These are phyloP conservation scores for Trichosporon sp. DNA, from an alignment of 1,284 basidiomycete genomes.

Conservation along the genomic window DNA sequence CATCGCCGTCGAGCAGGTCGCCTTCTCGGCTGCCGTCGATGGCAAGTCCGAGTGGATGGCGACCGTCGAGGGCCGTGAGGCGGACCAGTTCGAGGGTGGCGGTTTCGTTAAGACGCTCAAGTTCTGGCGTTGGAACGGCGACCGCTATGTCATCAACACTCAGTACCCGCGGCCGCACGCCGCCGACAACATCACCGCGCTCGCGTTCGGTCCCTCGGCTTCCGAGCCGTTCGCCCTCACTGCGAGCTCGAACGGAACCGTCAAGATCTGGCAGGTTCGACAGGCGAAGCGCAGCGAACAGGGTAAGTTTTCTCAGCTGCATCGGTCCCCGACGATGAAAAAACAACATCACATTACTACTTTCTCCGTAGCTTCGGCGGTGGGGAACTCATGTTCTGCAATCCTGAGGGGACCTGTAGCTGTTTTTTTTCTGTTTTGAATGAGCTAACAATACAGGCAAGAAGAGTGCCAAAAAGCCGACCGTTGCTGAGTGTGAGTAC, in stretches of 20 bases:
- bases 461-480: slow-evolving; percentile 38
- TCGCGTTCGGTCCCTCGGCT: slow-evolving; percentile 63
- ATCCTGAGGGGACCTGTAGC: slow-evolving; percentile 47
- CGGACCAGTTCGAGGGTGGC: slow-evolving; percentile 61
- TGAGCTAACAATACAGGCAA: slow-evolving; percentile 42
- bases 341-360: slow-evolving; percentile 54
- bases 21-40: slow-evolving; percentile 62
- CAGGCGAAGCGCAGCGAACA: slow-evolving; percentile 51
- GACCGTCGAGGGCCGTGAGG: slow-evolving; percentile 77
- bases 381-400: slow-evolving; percentile 57
- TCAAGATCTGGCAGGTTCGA: slow-evolving; percentile 58
- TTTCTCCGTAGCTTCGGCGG: slow-evolving; percentile 43
- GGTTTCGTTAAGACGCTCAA: slow-evolving; percentile 78
- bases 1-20: slow-evolving; percentile 71
- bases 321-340: slow-evolving; percentile 46
- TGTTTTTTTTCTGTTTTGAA: too few relatives aligned
- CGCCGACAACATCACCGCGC: slow-evolving; percentile 64
- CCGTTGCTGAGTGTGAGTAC: slow-evolving; percentile 50
- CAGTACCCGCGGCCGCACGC: slow-evolving; percentile 89
- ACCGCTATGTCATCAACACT: slow-evolving; percentile 67
- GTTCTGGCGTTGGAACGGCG: slow-evolving; percentile 70
- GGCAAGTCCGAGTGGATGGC: slow-evolving; percentile 80
- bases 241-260: slow-evolving; percentile 53
- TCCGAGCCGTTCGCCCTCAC: slow-evolving; percentile 54
- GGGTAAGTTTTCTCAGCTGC: slow-evolving; percentile 41